These are phyloP conservation scores for Stephanodiscus triporus DNA, from an alignment of 108 stramenopile species.

Conservation along the genomic window DNA sequence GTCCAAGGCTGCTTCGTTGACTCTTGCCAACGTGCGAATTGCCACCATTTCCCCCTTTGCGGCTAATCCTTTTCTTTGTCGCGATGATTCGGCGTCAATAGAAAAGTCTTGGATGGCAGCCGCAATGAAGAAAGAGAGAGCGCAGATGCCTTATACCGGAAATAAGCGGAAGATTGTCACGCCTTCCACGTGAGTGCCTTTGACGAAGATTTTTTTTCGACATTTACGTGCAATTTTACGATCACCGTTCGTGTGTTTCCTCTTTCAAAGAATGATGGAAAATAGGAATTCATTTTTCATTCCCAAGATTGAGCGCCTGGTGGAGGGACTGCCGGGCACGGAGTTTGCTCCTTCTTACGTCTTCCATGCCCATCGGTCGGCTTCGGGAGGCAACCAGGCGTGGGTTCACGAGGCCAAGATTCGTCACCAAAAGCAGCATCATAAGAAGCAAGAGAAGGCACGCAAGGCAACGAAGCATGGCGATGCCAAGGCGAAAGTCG, in stretches of 20 bases:
- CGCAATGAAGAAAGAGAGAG: constrained; percentile 74
- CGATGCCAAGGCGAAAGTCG: constrained; percentile 39
- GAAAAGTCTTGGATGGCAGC: constrained; percentile 68
- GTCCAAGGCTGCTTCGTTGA: constrained; percentile 49
- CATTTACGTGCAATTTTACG: neutral
- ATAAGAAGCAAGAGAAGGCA: constrained; percentile 45
- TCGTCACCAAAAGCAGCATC: constrained; percentile 50
- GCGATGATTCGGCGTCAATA: constrained; percentile 44
- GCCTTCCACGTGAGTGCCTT: constrained; percentile 27
- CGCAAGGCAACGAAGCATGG: constrained; percentile 18
- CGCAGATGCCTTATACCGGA: constrained; percentile 86
- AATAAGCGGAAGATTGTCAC: constrained; percentile 82
- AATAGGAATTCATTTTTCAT: constrained; percentile 82
- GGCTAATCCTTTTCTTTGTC: constrained; percentile 68
- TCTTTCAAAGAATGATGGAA: constrained; percentile 52
- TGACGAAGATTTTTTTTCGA: neutral
- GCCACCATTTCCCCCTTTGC: constrained; percentile 62
- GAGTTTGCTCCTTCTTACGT: constrained; percentile 70
- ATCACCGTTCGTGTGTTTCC: constrained; percentile 29
- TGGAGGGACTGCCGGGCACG: constrained; percentile 85
- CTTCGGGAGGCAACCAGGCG: constrained; percentile 47
- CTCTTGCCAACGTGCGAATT: constrained; percentile 67
- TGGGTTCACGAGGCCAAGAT: constrained; percentile 69
- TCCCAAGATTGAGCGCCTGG: constrained; percentile 65
- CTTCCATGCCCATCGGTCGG: constrained; percentile 61